Base-by-base conservation (phyloP, 2,329 filamentous ascomycete genomes). In the Fusarium luffae region DNA sequence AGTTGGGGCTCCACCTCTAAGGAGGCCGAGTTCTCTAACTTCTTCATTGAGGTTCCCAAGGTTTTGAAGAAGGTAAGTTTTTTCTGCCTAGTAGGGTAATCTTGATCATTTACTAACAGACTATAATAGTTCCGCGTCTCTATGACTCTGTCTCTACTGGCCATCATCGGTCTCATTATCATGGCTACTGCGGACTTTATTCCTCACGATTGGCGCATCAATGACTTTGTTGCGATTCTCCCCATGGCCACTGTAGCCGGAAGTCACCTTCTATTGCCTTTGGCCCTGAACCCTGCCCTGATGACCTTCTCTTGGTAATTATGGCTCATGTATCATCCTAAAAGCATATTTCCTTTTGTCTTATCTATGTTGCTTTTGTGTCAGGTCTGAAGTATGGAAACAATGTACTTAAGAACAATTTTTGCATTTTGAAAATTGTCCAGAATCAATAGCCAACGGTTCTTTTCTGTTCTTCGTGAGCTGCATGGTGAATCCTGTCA, bases 1-100 rank as follows among this genome's bases (percentile, higher is more conserved):
- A 88, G 88, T 5, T 96, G 93, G 93, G 93, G 93, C 52, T 89
- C 93, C 2, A 97, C 93, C 1, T 87, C 90, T 42, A 97, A 97
- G 81, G 93, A 97, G 82, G 88, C 88, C 51, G 91, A 93, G 74
- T 90, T 91, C 75, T 90, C 91, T 27, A 92, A 93, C 79, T 97
- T 97, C 81, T 95, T 94, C 81, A 91, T 93, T 64, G 93, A 96
- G 77, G 88, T 94, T 19, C 91, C 91, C 34, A 92, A 91, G 77
- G 92, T 97, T 42, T 78, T 95, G 73, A 91, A 90, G 80, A 90
- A 88, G 77, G 93, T 93, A 80, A 88, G 90, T 79, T 84, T 79
- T 73, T 76, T 75, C 81, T 55, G 73, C 71, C 64, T 28, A 78
- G 71, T 76, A 64, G 66, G 70, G 79, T 79, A 28, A 63, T 71